A percentile compares a stretch with the other conserved stretches of the same genome.
Conservation (phyloP, 140 eudicot species). For the Erigeron philadelphicus region DNA sequence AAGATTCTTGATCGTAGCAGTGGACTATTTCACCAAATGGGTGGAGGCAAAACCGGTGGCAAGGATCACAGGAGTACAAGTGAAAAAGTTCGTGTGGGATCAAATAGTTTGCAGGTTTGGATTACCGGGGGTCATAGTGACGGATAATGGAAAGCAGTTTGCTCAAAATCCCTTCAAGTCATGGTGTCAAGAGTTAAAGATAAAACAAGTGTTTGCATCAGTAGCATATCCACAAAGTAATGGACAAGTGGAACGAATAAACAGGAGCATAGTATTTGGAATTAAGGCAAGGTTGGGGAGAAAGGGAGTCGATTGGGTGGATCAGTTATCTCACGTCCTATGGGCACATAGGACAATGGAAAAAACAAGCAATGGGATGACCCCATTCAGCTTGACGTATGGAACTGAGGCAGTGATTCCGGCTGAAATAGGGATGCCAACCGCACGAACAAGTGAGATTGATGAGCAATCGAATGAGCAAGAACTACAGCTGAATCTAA, state of each 20-base stretch:
- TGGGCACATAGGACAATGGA: background rate
- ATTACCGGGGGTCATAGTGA: background rate
- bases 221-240: background rate
- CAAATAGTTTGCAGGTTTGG: background rate
- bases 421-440: background rate
- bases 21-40: background rate
- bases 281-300: background rate
- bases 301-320: background rate
- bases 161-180: background rate
- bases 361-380: background rate
- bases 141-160: background rate
- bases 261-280: background rate
- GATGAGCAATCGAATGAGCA: background rate
- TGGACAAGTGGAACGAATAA: background rate
- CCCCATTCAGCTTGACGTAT: background rate
- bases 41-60: background rate
- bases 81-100: background rate
- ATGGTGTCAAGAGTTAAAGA: background rate
- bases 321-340: background rate
- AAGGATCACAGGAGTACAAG: background rate
- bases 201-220: background rate
- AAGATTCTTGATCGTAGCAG: background rate
- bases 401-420: background rate
- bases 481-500: background rate
- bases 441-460: too few species aligned